Evolutionary conservation across 768 basidiomycete species (phyloP), one percentile per base, ranked within the genome.

Genomic region (Serendipita vermifera): DNA sequence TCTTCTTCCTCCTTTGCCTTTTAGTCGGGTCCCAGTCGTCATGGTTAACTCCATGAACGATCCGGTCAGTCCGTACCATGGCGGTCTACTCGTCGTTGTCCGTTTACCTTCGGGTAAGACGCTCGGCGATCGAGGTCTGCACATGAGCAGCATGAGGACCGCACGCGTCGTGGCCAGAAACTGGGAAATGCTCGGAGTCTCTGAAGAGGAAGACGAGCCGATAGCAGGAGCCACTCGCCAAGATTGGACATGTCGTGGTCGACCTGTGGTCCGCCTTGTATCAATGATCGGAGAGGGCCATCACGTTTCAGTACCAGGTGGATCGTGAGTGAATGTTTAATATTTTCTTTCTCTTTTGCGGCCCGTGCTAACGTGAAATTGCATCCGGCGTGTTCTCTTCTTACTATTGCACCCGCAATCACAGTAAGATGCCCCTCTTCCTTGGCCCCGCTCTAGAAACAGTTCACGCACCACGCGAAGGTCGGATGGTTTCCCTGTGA

Each of bases 371-470:
- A 36, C 35, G 9, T n/a, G n/a, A n/a, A n/a, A n/a, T 9, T 36
- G 9, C n/a, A n/a, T 36, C 9, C 35, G 35, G 9, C n/a, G 35
- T n/a, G 9, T 36, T 36, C 35, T 36, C 35, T 9, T n/a, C 35
- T 9, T 9, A 36, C n/a, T 9, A 9, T 36, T 36, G 9, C n/a
- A n/a, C 35, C 9, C 35, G n/a, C 35, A 9, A 36, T 36, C 35
- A 9, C 15, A 15, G 29, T 26, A 15, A 31, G 22, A 51, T 51
- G 46, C 46, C 46, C n/a, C n/a, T 11, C 9, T 51, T 20, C 29
- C 46, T 51, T 22, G 46, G 46, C n/a, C 46, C 46, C n/a, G 29
- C 46, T 29, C 46, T 51, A 11, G 46, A 51, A 51, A n/a, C n/a
- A 31, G 46, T 51, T 5, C 46, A 51, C 32, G 11, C 46, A 11